A percentile compares a stretch with the other conserved stretches of the same genome.
These are phyloP conservation scores for Atkinsonella texensis DNA, from an alignment of 2,329 filamentous ascomycete genomes.

Conservation along the genomic window DNA sequence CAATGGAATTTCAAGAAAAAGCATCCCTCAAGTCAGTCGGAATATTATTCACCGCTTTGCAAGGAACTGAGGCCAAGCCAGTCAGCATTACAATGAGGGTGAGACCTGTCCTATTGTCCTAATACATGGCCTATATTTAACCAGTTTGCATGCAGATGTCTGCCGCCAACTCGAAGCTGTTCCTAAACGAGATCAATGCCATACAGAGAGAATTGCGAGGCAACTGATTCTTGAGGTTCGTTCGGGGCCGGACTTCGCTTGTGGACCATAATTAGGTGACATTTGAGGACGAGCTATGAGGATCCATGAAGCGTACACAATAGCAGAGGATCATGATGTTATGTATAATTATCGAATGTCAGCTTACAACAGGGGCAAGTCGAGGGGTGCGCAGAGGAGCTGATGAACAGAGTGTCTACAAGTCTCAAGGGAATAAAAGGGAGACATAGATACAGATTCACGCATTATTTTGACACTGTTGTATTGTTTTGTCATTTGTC, in stretches of 20 bases:
- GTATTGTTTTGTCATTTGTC: too few relatives aligned
- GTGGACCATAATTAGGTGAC: not conserved
- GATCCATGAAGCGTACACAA: not conserved
- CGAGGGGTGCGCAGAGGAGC: not conserved
- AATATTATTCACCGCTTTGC: slow-evolving; percentile 54
- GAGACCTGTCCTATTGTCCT: slow-evolving; percentile 12
- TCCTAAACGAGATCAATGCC: slow-evolving; percentile 35
- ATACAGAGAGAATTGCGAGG: slow-evolving; percentile 39
- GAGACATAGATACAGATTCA: not conserved
- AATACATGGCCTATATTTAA: not conserved
- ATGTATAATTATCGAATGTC: not conserved
- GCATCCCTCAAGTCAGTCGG: slow-evolving; percentile 59
- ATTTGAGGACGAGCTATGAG: not conserved
- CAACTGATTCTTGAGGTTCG: slow-evolving; percentile 15
- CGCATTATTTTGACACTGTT: not conserved
- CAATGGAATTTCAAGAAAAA: slow-evolving; percentile 69
- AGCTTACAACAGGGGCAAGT: not conserved
- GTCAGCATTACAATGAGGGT: slow-evolving; percentile 52
- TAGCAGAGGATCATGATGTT: not conserved
- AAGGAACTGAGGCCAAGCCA: slow-evolving; percentile 40
- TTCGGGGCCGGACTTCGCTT: not conserved
- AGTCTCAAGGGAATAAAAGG: not conserved
- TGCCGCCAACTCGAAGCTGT: slow-evolving; percentile 38
- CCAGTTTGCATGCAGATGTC: slow-evolving; percentile 36
- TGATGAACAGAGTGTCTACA: not conserved